Base-by-base conservation (phyloP, 345 rosid genomes). In the Balakata baccata region DNA sequence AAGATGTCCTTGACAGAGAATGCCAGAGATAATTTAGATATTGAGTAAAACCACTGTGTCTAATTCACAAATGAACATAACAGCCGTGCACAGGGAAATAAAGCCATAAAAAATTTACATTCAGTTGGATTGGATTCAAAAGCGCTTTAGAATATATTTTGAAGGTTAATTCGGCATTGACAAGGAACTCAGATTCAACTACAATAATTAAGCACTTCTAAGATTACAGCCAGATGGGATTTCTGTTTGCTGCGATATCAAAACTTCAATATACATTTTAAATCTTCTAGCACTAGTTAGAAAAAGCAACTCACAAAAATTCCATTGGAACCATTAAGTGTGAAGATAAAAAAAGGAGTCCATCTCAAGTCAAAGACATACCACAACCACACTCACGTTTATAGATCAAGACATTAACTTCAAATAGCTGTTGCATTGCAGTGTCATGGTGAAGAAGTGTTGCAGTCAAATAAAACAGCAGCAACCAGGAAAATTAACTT, bases 11-110 rank as follows among this genome's bases (percentile, higher is more conserved):
- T 10, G 39, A 56, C 4, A 62, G 34, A 23, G 66, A 22, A 50
- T 34, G 4, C 73, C 72, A 65, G 25, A 39, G n/a, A 62, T 43
- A 53, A 6, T 45, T 74, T 23, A 46, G 51, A 34, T 54, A 53
- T 64, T 4, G 38, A 58, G 22, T 52, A 10, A 50, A 63, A 49
- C n/a, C 57, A 25, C 29, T 49, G 16, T 18, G 34, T 72, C 41
- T n/a, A 14, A 50, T 5, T 61, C 9, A 10, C 34, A 17, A 20
- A 45, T 2, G 54, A 4, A 72, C n/a, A 51, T 5, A 49, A 38
- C 14, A 61, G 38, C 53, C 70, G 2, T 29, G 22, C 39, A 67
- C 23, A 51, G 49, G 14, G 39, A 8, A 9, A 7, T 29, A 43
- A 49, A 66, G 47, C 46, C 25, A 46, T n/a, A 37, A 54, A 4